Evolutionary conservation across 2,329 filamentous ascomycete species (phyloP).

Genomic region (Elsinoe necatrix): DNA sequence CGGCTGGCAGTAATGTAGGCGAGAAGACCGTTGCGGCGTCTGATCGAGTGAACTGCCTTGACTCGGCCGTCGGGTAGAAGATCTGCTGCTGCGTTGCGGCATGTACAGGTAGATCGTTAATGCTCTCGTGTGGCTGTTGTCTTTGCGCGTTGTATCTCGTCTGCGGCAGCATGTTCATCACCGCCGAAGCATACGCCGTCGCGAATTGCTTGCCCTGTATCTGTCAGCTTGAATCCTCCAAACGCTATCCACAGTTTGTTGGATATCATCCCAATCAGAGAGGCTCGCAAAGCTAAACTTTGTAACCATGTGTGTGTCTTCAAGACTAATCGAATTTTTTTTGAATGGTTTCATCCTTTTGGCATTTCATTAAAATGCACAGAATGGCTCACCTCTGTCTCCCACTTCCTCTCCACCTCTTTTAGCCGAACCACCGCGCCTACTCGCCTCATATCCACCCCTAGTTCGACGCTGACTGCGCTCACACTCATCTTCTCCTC

Average conservation of each 20-base stretch:
- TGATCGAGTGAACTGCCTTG: slow-evolving; percentile 55
- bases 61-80: slow-evolving; percentile 57
- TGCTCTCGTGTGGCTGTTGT: slow-evolving; percentile 44
- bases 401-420: slow-evolving; percentile 74
- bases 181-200: slow-evolving; percentile 63
- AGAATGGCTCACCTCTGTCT: slow-evolving; percentile 56
- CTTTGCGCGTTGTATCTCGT: slow-evolving; percentile 42
- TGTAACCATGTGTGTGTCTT: slow-evolving; percentile 94
- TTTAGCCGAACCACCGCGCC: slow-evolving; percentile 79
- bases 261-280: slow-evolving; percentile 50
- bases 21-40: slow-evolving; percentile 56
- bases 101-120: slow-evolving; percentile 57
- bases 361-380: slow-evolving; percentile 14
- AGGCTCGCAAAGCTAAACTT: slow-evolving; percentile 64
- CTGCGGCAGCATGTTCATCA: slow-evolving; percentile 71
- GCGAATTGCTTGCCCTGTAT: slow-evolving; percentile 67
- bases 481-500: slow-evolving; percentile 60
- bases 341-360: slow-evolving; percentile 61
- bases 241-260: not conserved
- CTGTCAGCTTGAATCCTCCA: not conserved
- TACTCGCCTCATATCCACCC: slow-evolving; percentile 74
- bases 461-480: slow-evolving; percentile 65
- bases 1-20: slow-evolving; percentile 51
- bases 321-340: slow-evolving; percentile 99
- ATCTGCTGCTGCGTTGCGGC: slow-evolving; percentile 46